Conservation (phyloP, 805 yeast genomes). For the Candida broadrunensis region DNA sequence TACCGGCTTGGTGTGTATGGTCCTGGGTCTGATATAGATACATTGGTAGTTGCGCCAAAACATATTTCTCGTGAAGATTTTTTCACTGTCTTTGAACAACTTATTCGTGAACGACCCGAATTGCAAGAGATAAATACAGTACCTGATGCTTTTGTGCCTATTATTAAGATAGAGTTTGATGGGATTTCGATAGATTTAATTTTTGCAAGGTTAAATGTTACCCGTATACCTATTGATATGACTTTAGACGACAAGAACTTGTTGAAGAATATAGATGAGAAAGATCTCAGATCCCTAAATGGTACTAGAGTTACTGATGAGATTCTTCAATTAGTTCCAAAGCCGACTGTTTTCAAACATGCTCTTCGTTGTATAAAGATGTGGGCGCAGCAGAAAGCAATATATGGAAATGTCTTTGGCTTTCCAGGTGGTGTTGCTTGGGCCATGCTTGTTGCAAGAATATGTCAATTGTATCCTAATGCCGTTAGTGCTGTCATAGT, state of each 20-base stretch:
- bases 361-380: constrained; percentile 89
- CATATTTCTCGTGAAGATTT: constrained; percentile 91
- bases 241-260: constrained; percentile 82
- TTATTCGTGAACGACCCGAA: constrained; percentile 73
- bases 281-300: constrained; percentile 83
- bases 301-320: constrained; percentile 98
- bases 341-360: constrained; percentile 86
- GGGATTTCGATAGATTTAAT: constrained; percentile 94
- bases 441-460: constrained; percentile 99
- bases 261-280: constrained; percentile 84
- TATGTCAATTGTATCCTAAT: constrained; percentile 94
- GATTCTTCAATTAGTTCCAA: constrained; percentile 84
- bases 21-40: constrained; percentile 97
- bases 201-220: constrained; percentile 77
- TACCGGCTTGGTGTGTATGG: constrained; percentile 95
- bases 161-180: constrained; percentile 80
- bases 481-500: constrained; percentile 91
- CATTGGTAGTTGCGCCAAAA: constrained; percentile 94
- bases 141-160: constrained; percentile 97
- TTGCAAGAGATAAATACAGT: constrained; percentile 89
- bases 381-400: constrained; percentile 95
- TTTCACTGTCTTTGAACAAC: constrained; percentile 71
- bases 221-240: constrained; percentile 75
- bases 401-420: constrained; percentile 92
- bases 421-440: constrained; percentile 99